These are phyloP conservation scores for Lippia alba DNA, from an alignment of 305 asterid species.

Conservation along the genomic window DNA sequence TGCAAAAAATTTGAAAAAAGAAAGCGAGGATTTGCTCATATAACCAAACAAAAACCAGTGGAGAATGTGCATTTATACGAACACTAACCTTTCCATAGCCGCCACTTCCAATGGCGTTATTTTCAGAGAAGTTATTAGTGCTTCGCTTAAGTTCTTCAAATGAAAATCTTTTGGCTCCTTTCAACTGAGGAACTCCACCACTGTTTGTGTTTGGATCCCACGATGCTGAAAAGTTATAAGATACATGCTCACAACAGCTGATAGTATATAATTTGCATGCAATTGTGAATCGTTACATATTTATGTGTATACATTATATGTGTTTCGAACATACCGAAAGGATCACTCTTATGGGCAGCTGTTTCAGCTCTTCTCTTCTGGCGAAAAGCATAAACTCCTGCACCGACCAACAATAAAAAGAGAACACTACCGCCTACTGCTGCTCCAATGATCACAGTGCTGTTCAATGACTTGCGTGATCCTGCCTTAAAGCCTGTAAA, in stretches of 20 bases:
- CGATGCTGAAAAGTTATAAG: constrained; percentile 53
- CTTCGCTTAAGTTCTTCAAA: constrained; percentile 73
- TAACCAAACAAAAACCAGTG: too few relatives aligned
- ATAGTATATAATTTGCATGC: neutral
- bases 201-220: constrained; percentile 76
- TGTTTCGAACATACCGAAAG: constrained; percentile 61
- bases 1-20: neutral
- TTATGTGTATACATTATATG: too few relatives aligned
- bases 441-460: constrained; percentile 69
- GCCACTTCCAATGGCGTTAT: constrained; percentile 73
- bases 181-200: constrained; percentile 81
- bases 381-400: constrained; percentile 76
- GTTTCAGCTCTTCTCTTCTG: constrained; percentile 78
- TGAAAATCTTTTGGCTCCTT: constrained; percentile 75
- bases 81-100: constrained; percentile 85
- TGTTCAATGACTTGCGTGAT: constrained; percentile 51
- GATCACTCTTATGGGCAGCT: constrained; percentile 63
- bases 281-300: neutral
- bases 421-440: constrained; percentile 80
- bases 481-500: constrained; percentile 39
- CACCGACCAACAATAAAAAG: constrained; percentile 52
- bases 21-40: neutral
- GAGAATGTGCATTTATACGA: too few relatives aligned
- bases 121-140: constrained; percentile 76
- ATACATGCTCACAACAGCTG: constrained; percentile 14